phyloP scores from a whole-genome alignment of 768 basidiomycete species.

The Calvatia gigantea region DNA sequence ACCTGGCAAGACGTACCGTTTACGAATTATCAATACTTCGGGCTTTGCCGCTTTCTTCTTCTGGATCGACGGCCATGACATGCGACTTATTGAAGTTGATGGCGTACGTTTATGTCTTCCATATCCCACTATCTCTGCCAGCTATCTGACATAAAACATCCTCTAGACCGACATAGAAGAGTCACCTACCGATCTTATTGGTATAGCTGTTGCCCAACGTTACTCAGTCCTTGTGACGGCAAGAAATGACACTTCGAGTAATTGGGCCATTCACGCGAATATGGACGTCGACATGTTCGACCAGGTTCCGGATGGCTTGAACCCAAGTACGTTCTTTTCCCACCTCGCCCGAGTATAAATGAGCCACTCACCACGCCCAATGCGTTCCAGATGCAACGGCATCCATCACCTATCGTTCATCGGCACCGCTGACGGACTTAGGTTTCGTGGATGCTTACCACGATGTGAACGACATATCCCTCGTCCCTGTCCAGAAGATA shows the following conservation, averaged over 20 bases:
- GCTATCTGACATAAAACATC: not conserved
- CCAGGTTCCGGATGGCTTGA: slow-evolving; percentile 61
- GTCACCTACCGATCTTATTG: slow-evolving; percentile 66
- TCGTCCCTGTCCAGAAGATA: slow-evolving; percentile 58
- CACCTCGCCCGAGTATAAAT: not conserved
- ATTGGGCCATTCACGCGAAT: slow-evolving; percentile 90
- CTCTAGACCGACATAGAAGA: slow-evolving; percentile 72
- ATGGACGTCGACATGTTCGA: slow-evolving; percentile 94
- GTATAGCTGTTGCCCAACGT: slow-evolving; percentile 83
- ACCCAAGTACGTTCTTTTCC: slow-evolving; percentile 55
- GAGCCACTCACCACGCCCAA: not conserved
- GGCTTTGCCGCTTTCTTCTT: slow-evolving; percentile 77
- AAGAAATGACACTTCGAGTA: slow-evolving; percentile 75
- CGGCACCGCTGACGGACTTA: slow-evolving; percentile 47
- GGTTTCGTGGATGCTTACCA: slow-evolving; percentile 55
- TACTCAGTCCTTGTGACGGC: slow-evolving; percentile 93
- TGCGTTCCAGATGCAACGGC: slow-evolving; percentile 67
- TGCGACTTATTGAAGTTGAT: slow-evolving; percentile 82
- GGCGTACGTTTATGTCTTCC: slow-evolving; percentile 51
- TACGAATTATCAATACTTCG: slow-evolving; percentile 83
- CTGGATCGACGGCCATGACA: slow-evolving; percentile 87
- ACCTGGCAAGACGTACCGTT: slow-evolving; percentile 86
- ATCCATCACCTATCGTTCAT: slow-evolving; percentile 69
- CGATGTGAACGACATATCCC: slow-evolving; percentile 60
- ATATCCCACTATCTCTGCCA: not conserved